phyloP scores from a whole-genome alignment of 2,329 filamentous ascomycete genomes.

The Nigrospora sphaerica region DNA sequence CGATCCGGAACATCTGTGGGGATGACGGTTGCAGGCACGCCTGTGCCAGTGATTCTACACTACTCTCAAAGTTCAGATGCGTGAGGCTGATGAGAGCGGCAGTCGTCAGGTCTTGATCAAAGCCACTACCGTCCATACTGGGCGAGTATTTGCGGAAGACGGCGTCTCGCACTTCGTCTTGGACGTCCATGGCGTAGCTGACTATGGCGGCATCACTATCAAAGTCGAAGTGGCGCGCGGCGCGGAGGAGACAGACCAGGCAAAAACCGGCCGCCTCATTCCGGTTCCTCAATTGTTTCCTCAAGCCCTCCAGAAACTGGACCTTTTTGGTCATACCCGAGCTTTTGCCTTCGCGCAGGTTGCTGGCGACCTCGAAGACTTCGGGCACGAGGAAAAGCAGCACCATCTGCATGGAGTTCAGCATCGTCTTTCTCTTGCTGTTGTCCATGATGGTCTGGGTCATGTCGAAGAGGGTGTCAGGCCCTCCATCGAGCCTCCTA shows the following conservation, averaged over 20 bases:
- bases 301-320: constrained; percentile 54
- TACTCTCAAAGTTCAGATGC: constrained; percentile 53
- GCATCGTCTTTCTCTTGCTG: constrained; percentile 43
- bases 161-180: constrained; percentile 60
- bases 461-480: constrained; percentile 65
- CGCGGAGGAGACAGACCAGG: constrained; percentile 54
- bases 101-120: constrained; percentile 59
- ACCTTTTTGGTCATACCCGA: constrained; percentile 59
- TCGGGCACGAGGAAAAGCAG: constrained; percentile 59
- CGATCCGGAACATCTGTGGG: constrained; percentile 54
- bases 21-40: constrained; percentile 50
- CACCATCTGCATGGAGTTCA: constrained; percentile 57
- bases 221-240: constrained; percentile 55
- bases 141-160: constrained; percentile 50
- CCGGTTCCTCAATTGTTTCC: constrained; percentile 55
- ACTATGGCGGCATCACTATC: constrained; percentile 58
- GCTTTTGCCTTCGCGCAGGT: constrained; percentile 57
- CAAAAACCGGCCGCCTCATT: constrained; percentile 64
- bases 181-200: constrained; percentile 63
- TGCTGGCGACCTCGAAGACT: constrained; percentile 63
- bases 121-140: constrained; percentile 36
- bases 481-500: constrained; percentile 55
- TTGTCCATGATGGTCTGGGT: constrained; percentile 54
- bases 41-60: constrained; percentile 48
- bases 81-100: constrained; percentile 59